Evolutionary conservation across 306 rosid species (phyloP).

Genomic region (Boehmeria nivea): DNA sequence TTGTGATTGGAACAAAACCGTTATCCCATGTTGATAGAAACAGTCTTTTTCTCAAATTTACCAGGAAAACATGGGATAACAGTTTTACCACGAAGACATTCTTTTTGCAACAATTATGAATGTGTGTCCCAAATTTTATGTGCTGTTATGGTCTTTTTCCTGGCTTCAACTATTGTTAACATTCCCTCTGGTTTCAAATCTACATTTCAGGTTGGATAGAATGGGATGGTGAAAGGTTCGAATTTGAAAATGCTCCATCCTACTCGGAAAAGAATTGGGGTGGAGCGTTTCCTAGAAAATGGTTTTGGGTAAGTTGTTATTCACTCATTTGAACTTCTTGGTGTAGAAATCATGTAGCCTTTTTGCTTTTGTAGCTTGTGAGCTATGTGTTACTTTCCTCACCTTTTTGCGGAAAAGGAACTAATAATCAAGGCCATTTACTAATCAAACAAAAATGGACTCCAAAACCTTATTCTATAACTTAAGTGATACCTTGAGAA

Average conservation of each 20-base stretch:
- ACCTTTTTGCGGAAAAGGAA: background rate
- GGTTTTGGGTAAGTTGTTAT: slow-evolving; percentile 85
- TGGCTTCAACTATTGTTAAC: slow-evolving; percentile 7
- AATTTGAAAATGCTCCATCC: slow-evolving; percentile 86
- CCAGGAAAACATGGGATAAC: no score
- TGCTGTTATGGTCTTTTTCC: slow-evolving; percentile 9
- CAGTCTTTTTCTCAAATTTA: no score
- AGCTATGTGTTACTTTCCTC: slow-evolving; percentile 1
- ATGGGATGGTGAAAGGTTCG: slow-evolving; percentile 92
- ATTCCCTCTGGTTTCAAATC: slow-evolving; percentile 30
- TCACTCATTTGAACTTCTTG: slow-evolving; percentile 17
- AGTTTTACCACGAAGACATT: background rate
- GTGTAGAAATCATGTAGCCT: slow-evolving; percentile 9
- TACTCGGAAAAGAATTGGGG: slow-evolving; percentile 98
- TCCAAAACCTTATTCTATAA: no score
- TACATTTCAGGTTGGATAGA: slow-evolving; percentile 95
- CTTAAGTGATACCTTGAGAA: no score
- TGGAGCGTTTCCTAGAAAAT: slow-evolving; percentile 92
- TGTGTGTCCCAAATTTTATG: background rate
- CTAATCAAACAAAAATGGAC: no score
- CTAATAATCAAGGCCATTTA: background rate
- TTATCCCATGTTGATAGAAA: no score
- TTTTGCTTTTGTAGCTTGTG: background rate
- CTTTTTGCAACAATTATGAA: background rate
- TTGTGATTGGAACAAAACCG: no score